Evolutionary conservation across 208 protist species (phyloP).

Genomic region (Leishmania major): DNA sequence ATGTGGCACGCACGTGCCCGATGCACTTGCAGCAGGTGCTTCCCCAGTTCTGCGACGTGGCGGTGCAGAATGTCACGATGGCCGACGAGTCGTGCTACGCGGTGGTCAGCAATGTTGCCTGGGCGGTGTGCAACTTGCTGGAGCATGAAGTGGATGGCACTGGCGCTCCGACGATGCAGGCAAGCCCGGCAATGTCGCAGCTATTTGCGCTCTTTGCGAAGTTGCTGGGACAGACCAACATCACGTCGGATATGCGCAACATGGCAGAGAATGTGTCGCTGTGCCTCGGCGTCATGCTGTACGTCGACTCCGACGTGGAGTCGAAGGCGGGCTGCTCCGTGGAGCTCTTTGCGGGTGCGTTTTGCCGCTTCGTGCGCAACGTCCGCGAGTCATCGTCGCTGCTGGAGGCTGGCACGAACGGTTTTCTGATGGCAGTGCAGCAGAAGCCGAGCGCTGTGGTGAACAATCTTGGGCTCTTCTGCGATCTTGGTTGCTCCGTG

Average conservation of each 20-base stretch:
- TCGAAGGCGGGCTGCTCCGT: slow-evolving; percentile 43
- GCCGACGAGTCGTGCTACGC: slow-evolving; percentile 51
- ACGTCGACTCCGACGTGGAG: slow-evolving; percentile 52
- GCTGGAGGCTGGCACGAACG: slow-evolving; percentile 52
- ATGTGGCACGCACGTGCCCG: slow-evolving; percentile 60
- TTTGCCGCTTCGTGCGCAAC: slow-evolving; percentile 80
- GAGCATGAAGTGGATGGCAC: slow-evolving; percentile 71
- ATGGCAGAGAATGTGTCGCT: slow-evolving; percentile 86
- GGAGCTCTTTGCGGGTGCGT: slow-evolving; percentile 50
- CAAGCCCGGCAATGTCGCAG: slow-evolving; percentile 36
- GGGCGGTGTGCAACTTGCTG: slow-evolving; percentile 77
- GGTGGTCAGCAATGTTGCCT: slow-evolving; percentile 82
- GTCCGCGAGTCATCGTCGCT: slow-evolving; percentile 60
- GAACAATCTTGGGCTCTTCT: slow-evolving; percentile 53
- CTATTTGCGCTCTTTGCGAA: slow-evolving; percentile 58
- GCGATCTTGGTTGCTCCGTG: slow-evolving; percentile 66
- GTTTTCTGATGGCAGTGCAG: slow-evolving; percentile 62
- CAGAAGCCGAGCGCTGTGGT: slow-evolving; percentile 29
- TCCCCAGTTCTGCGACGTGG: slow-evolving; percentile 41
- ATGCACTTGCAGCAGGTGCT: slow-evolving; percentile 55
- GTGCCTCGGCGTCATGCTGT: slow-evolving; percentile 77
- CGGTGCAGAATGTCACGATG: slow-evolving; percentile 48
- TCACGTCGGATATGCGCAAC: slow-evolving; percentile 79
- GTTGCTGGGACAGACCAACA: slow-evolving; percentile 31
- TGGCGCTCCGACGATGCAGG: slow-evolving; percentile 50